These are phyloP conservation scores for Plasmodium chabaudi DNA, from an alignment of 169 alveolate species.

Conservation along the genomic window DNA sequence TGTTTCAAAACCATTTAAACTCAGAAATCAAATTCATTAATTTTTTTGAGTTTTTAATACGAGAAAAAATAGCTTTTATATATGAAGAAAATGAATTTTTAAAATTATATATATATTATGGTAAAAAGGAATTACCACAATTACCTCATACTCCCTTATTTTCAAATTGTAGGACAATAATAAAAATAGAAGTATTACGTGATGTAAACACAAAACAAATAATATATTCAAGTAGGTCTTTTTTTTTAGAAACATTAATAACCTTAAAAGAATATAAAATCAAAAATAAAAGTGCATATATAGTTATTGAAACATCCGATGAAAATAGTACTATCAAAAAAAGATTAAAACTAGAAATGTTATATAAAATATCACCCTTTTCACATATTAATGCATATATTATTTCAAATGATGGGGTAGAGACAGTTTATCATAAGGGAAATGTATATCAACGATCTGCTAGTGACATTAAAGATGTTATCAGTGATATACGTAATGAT, in stretches of 20 bases:
- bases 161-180: conserved; percentile 60
- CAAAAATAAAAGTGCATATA: conserved; percentile 58
- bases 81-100: conserved; percentile 40
- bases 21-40: conserved; percentile 59
- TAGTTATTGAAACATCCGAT: conserved; percentile 51
- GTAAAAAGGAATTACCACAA: conserved; percentile 32
- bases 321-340: conserved; percentile 56
- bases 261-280: conserved; percentile 65
- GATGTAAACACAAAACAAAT: conserved; percentile 62
- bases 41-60: conserved; percentile 34
- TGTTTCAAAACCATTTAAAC: conserved; percentile 42
- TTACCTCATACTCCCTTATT: conserved; percentile 44
- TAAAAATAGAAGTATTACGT: conserved; percentile 62
- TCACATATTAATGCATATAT: conserved; percentile 69
- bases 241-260: conserved; percentile 61
- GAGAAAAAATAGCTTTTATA: conserved; percentile 35
- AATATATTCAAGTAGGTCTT: conserved; percentile 65
- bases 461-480: conserved; percentile 51
- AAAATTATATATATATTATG: conserved; percentile 58
- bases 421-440: conserved; percentile 70
- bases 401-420: conserved; percentile 48
- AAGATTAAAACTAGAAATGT: conserved; percentile 70
- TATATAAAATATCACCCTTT: conserved; percentile 53
- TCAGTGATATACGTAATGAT: conserved; percentile 62
- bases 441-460: conserved; percentile 68